A percentile compares a stretch with the other conserved stretches of the same genome.
phyloP scores from a whole-genome alignment of 2,329 filamentous ascomycete species.

The Acarospora socialis region DNA sequence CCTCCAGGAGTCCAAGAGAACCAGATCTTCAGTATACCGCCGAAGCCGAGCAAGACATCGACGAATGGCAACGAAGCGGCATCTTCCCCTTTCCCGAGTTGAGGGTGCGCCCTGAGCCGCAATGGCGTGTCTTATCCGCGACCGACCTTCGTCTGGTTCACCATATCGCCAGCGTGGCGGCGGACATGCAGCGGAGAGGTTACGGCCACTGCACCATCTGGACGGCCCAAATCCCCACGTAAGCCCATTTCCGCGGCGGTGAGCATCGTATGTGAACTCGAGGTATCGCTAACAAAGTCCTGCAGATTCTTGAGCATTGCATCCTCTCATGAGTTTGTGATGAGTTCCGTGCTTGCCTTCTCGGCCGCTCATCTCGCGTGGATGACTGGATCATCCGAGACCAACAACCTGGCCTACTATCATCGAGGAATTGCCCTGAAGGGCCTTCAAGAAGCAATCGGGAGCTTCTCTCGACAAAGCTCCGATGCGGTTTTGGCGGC shows the following conservation, averaged over 20 bases:
- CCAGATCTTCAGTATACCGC: slow-evolving; percentile 69
- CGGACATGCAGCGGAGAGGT: slow-evolving; percentile 62
- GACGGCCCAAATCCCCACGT: slow-evolving; percentile 88
- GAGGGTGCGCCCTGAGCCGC: slow-evolving; percentile 58
- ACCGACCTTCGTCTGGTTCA: slow-evolving; percentile 81
- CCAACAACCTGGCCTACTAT: slow-evolving; percentile 77
- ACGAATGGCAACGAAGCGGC: slow-evolving; percentile 71
- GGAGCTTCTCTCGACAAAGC: slow-evolving; percentile 67
- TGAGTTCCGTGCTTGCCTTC: slow-evolving; percentile 83
- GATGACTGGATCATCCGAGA: slow-evolving; percentile 71
- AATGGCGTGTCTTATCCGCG: slow-evolving; percentile 56
- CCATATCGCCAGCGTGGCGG: slow-evolving; percentile 74
- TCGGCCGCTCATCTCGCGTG: slow-evolving; percentile 92
- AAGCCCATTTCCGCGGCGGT: slow-evolving; percentile 30
- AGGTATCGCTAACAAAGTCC: slow-evolving; percentile 19
- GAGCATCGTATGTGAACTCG: slow-evolving; percentile 9
- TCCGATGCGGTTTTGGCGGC: slow-evolving; percentile 86
- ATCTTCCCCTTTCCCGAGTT: slow-evolving; percentile 76
- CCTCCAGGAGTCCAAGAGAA: slow-evolving; percentile 35
- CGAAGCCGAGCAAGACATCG: slow-evolving; percentile 66
- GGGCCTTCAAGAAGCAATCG: slow-evolving; percentile 77
- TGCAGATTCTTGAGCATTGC: slow-evolving; percentile 67
- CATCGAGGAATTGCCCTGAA: slow-evolving; percentile 76
- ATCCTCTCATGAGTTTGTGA: slow-evolving; percentile 70
- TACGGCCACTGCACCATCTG: slow-evolving; percentile 79